phyloP scores from a whole-genome alignment of 140 eudicot genomes.

The Senecio squalidus region DNA sequence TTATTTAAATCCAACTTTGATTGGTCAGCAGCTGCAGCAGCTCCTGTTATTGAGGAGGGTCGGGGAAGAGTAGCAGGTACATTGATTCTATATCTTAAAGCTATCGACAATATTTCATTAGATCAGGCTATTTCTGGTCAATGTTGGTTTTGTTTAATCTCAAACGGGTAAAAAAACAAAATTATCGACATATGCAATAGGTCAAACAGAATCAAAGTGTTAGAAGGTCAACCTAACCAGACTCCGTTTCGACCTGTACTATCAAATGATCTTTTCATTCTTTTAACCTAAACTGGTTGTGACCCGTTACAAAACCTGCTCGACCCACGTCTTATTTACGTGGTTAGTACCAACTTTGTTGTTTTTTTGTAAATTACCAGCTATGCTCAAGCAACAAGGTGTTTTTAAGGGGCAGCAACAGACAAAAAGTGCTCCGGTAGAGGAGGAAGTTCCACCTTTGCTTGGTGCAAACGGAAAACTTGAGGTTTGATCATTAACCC shows the following conservation, averaged over 20 bases:
- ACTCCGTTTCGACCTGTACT: neutral
- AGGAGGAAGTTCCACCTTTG: constrained; percentile 88
- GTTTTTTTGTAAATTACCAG: constrained; percentile 34
- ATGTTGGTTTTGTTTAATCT: neutral
- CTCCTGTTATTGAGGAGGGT: constrained; percentile 79
- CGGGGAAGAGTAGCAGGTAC: constrained; percentile 98
- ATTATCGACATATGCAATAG: neutral
- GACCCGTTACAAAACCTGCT: neutral
- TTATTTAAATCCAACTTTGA: constrained; percentile 79
- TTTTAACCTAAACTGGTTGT: neutral
- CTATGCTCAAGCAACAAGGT: constrained; percentile 97
- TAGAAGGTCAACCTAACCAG: neutral
- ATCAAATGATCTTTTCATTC: neutral
- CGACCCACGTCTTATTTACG: neutral
- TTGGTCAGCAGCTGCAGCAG: constrained; percentile 83
- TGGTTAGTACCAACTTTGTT: constrained; percentile 1
- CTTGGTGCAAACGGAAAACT: constrained; percentile 79
- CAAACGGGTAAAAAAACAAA: neutral
- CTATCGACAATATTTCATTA: neutral
- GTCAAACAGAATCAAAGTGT: neutral
- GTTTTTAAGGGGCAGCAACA: constrained; percentile 64
- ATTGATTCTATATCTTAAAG: neutral
- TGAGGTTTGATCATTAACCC: constrained; percentile 51
- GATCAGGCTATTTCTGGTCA: neutral
- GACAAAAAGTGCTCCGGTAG: constrained; percentile 62